Evolutionary conservation across 768 basidiomycete species (phyloP), one percentile per base, ranked within the genome.

Genomic region (Trametes punicea): DNA sequence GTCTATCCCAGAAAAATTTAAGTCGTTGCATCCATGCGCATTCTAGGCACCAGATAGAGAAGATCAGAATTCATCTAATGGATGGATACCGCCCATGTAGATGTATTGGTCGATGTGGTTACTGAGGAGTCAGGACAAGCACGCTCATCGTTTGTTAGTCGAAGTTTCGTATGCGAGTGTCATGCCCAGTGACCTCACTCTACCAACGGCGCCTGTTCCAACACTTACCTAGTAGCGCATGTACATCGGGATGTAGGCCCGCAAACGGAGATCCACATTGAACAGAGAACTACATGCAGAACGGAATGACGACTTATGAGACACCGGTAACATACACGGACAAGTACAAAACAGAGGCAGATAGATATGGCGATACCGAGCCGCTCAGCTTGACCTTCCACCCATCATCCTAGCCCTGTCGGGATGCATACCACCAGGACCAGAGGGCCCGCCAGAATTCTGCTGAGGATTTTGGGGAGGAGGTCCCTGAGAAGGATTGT

Each of bases 371-470:
- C 31, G 3, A 48, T 23, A 38, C 25, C 27, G 31, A 33, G 31
- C 34, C 20, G 13, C 34, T 20, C 51, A 27, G 4, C 20, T 55
- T 55, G 63, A 67, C 63, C 63, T 65, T 47, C 68, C 66, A 49
- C 70, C 78, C 85, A 93, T 83, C 90, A 93, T 91, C 56, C 88
- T 78, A 70, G 89, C 64, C 56, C 90, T 80, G 71, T 93, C 90
- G 9, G 90, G 90, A 68, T 93, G 90, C 61, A 93, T 91, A n/a
- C 78, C 79, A n/a, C 77, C 82, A 39, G 86, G 84, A 18, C 79
- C 79, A 18, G 57, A 23, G 1, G 61, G 20, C 16, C 68, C 69
- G 27, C 73, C 69, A 42, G 70, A 64, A n/a, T 67, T 65, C 25
- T 65, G 67, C 54, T n/a, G n/a, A n/a, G 63, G 57, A 59, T 68